Base-by-base conservation (phyloP, 2,329 filamentous ascomycete species). In the Microcera coccophila region DNA sequence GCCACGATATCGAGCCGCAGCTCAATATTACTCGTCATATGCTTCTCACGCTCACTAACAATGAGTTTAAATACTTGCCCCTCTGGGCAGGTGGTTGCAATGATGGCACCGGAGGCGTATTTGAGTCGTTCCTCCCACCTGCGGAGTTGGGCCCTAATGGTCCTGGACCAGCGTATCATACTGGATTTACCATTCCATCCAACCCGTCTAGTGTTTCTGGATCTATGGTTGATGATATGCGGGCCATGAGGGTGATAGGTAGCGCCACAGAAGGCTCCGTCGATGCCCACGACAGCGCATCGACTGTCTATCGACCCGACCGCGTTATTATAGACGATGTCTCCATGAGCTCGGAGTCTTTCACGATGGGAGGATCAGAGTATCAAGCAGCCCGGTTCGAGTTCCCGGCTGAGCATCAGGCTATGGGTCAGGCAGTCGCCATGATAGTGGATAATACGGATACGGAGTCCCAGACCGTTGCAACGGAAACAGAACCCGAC, bases 11-110 rank as follows among this genome's bases (percentile, higher is more conserved):
- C 11, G 62, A 68, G 20, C 61, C 67, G 3, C 54, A 59, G 2
- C 57, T 68, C 19, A 58, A 57, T 12, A 49, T 69, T 3, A 71
- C 67, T 1, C 61, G 64, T 3, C 72, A 78, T 49, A 49, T 78
- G 18, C 60, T 83, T 0, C 68, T 82, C 1, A 72, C 68, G 4
- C 68, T 86, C 2, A 63, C 65, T 1, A 70, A 78, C 3, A 65
- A 75, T 2, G 82, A 87, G 62, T 73, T 78, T 50, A 76, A 76
- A 43, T 85, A 74, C 49, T 67, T 86, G 3, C 82, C 83, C 0
- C 65, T 85, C 4, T 86, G 81, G 81, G 81, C 80, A 1, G 81
- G 76, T 4, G 82, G 68, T 1, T 60, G 66, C 33, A 67, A 78
- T 44, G 75, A 79, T 48, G 70, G 70, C 14, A 74, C 71, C 4